Conservation (phyloP, 2,329 filamentous ascomycete species). For the Cladorrhinum sp. region DNA sequence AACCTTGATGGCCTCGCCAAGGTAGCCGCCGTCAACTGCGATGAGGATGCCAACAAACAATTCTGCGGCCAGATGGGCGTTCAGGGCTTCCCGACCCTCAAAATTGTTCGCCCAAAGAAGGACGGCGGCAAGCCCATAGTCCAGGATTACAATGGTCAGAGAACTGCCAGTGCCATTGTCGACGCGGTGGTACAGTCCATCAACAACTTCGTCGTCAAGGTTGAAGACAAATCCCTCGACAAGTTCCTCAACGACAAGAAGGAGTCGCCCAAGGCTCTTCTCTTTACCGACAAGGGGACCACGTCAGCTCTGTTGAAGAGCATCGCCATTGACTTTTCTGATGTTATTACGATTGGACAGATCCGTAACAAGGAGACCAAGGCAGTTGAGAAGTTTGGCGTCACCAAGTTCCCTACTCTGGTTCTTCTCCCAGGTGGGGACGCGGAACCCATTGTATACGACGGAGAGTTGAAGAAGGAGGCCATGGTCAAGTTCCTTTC, state of each 20-base stretch:
- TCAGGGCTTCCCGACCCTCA: conserved; percentile 92
- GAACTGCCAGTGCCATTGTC: conserved; percentile 82
- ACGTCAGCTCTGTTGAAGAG: conserved; percentile 80
- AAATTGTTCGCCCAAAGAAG: conserved; percentile 85
- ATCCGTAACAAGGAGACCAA: conserved; percentile 76
- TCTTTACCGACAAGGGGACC: conserved; percentile 91
- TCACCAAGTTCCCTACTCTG: conserved; percentile 76
- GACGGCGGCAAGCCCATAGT: conserved; percentile 69
- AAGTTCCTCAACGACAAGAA: conserved; percentile 67
- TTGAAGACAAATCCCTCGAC: conserved; percentile 77
- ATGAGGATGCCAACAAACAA: conserved; percentile 87
- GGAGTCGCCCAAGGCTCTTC: conserved; percentile 74
- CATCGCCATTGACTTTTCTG: conserved; percentile 87
- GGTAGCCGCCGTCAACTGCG: conserved; percentile 91
- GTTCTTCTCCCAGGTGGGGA: conserved; percentile 72
- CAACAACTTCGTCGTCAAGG: conserved; percentile 81
- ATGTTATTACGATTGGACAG: conserved; percentile 74
- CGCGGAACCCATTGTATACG: conserved; percentile 67
- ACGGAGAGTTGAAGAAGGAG: conserved; percentile 82
- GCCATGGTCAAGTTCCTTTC: conserved; percentile 79
- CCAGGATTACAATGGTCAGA: conserved; percentile 85
- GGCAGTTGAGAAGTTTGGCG: conserved; percentile 68
- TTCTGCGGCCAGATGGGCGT: conserved; percentile 84
- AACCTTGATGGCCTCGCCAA: conserved; percentile 89
- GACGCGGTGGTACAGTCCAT: conserved; percentile 84